Conservation (phyloP, 441 rosid genomes). For the Brassica balearica region DNA sequence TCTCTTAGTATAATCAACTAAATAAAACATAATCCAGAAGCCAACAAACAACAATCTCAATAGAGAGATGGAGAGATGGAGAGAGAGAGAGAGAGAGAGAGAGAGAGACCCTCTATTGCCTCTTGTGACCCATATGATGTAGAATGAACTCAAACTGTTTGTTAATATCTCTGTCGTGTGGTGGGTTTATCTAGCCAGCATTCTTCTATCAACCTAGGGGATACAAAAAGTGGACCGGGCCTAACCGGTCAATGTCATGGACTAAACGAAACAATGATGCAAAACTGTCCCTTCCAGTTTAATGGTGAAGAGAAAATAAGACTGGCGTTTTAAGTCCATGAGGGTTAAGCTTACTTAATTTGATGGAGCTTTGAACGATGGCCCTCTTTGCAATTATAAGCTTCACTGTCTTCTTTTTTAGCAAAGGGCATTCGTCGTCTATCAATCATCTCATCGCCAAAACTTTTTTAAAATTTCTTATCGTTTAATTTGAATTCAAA, state of each 20-base stretch:
- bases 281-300: neutral
- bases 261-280: conserved; percentile 27
- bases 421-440: conserved; percentile 72
- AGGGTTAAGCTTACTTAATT: conserved; percentile 56
- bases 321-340: conserved; percentile 88
- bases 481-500: neutral
- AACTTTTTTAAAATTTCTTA: too few species aligned
- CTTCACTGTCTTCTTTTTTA: conserved; percentile 69
- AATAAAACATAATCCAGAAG: conserved; percentile 5
- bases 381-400: conserved; percentile 56
- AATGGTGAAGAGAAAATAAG: conserved; percentile 25
- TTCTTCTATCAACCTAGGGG: too few species aligned
- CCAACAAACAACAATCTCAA: neutral
- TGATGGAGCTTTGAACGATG: conserved; percentile 74
- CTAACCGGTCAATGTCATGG: conserved; percentile 5
- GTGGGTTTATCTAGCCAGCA: too few species aligned
- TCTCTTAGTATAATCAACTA: neutral
- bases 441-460: conserved; percentile 72
- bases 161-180: too few species aligned
- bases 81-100: neutral
- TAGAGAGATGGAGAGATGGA: neutral
- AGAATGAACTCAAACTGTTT: conserved; percentile 57
- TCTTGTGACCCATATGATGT: conserved; percentile 58
- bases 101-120: conserved; percentile 73
- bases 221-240: neutral